A percentile compares a stretch with the other conserved stretches of the same genome.
phyloP scores from a whole-genome alignment of 768 basidiomycete species.

The Auricularia auricula-judae region DNA sequence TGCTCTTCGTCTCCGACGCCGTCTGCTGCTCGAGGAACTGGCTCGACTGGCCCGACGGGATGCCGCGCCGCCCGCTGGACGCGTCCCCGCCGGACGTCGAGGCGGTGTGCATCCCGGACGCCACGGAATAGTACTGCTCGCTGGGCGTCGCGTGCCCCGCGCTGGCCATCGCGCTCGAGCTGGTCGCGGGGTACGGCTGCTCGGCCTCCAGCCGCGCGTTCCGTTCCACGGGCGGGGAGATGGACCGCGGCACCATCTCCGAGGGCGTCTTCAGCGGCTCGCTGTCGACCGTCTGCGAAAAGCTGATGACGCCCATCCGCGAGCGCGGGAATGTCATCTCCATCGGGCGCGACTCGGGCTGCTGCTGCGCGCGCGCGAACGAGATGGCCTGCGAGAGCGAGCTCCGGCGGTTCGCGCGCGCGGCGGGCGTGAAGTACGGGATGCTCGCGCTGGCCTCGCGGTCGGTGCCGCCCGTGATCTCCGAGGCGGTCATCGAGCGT shows the following conservation, averaged over 20 bases:
- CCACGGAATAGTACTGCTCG: background rate
- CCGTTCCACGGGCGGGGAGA: background rate
- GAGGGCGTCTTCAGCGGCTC: background rate
- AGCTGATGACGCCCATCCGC: background rate
- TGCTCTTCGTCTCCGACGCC: no score
- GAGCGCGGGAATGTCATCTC: background rate
- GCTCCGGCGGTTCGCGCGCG: background rate
- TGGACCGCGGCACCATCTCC: background rate
- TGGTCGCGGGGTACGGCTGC: background rate
- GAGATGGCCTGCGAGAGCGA: background rate
- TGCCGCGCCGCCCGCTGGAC: background rate
- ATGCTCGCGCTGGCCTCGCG: background rate
- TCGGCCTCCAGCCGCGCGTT: background rate
- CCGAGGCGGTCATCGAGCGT: background rate
- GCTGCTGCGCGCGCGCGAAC: background rate
- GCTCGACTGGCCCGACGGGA: background rate
- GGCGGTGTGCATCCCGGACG: background rate
- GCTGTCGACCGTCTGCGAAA: background rate
- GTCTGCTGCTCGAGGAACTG: background rate
- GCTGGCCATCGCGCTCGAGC: background rate
- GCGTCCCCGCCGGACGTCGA: background rate
- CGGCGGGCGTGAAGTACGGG: background rate
- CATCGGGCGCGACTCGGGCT: background rate
- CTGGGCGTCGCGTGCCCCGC: background rate
- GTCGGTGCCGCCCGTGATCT: background rate